Evolutionary conservation across 1,139 yeast species (phyloP), one percentile per base, ranked within the genome.

Genomic region (Geotrichum citri-aurantii): DNA sequence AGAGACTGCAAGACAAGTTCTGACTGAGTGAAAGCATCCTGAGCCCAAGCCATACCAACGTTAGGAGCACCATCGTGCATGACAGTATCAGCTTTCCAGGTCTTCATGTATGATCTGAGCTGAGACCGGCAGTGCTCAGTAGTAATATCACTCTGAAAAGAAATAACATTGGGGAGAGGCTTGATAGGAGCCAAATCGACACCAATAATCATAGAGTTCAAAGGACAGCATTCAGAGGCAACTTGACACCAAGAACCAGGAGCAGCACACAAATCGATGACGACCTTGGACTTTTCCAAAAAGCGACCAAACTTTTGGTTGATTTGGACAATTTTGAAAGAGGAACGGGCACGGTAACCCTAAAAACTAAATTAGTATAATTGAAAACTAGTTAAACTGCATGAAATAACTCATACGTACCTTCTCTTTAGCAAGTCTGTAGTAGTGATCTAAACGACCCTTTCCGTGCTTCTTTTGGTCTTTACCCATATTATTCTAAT

Each of bases 201-300:
- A 72, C 99, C 99, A 60, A 93, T 90, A 68, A 93, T 92, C 65
- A 93, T 79, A 0, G 98, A 90, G 73, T 91, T 91, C 7, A 92
- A 78, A 1, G 98, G 97, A 76, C 98, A 92, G 60, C 90, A 75
- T 64, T 90, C 90, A 3, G 96, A 84, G 1, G 99, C 99, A 50
- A 95, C 99, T 76, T 93, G 99, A 81, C 99, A 93, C 98, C 99
- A 93, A 3, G 97, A 91, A 61, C 99, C 99, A 40, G 99, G 99
- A 2, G 99, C 99, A 60, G 99, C 98, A 86, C 99, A 93, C 67
- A 93, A 79, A 81, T 93, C 99, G 59, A 93, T 89, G 50, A 93
- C 97, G 51, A 93, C 98, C 74, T 90, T 93, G n/a, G 98, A 91
- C 73, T 88, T 88, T 69, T 92, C 97, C 61, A 92, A 77, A 72